Evolutionary conservation across 108 stramenopile genomes (phyloP).

Genomic region (Discostella stelligeroides): DNA sequence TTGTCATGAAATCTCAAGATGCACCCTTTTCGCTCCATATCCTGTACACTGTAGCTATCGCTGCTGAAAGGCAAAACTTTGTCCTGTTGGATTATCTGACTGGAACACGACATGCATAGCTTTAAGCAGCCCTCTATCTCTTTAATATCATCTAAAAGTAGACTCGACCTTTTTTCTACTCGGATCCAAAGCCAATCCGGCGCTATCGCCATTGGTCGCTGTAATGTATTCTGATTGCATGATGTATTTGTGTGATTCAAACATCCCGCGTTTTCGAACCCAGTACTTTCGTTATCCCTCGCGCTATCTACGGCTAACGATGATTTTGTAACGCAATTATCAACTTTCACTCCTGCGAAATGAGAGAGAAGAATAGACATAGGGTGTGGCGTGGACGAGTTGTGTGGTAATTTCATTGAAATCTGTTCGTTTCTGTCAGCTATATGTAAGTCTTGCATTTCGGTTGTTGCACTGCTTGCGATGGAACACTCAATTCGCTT

Average conservation of each 20-base stretch:
- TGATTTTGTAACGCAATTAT: too few species aligned
- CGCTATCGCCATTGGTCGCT: slow-evolving; percentile 17
- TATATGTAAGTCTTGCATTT: too few species aligned
- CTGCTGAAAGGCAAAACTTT: slow-evolving; percentile 1
- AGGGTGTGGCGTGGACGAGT: too few species aligned
- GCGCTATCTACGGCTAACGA: background rate
- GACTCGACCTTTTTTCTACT: slow-evolving; percentile 18
- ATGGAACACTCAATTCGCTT: background rate
- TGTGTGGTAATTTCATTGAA: too few species aligned
- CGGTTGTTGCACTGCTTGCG: slow-evolving; percentile 6
- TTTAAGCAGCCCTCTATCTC: slow-evolving; percentile 7
- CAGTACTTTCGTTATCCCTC: background rate
- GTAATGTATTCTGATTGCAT: background rate
- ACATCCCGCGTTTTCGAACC: background rate
- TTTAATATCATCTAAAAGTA: background rate
- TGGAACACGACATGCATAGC: slow-evolving; percentile 11
- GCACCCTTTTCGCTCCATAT: background rate
- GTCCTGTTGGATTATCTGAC: slow-evolving; percentile 13
- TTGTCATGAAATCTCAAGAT: background rate
- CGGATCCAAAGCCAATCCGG: slow-evolving; percentile 30
- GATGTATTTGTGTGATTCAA: background rate
- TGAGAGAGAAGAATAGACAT: too few species aligned
- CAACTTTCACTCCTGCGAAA: too few species aligned
- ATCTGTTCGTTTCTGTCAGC: too few species aligned
- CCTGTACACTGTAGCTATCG: background rate